phyloP scores from a whole-genome alignment of 2,329 filamentous ascomycete species.

The Lachnellula suecica region DNA sequence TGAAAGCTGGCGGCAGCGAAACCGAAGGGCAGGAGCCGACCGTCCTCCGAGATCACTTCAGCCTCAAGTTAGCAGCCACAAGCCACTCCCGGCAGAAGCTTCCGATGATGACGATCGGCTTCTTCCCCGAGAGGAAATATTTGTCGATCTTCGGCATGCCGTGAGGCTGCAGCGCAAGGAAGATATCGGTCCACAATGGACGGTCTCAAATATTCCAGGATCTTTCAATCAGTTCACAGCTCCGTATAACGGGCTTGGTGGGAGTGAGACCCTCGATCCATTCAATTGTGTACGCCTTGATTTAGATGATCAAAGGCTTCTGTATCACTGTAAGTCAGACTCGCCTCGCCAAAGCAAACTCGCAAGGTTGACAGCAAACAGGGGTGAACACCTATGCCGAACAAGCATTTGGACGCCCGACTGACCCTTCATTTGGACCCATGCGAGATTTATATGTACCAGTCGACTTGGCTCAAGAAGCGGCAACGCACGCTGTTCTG shows the following conservation, averaged over 20 bases:
- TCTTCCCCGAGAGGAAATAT: background rate
- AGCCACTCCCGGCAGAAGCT: background rate
- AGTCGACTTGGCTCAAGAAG: slow-evolving; percentile 39
- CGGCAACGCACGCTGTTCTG: slow-evolving; percentile 41
- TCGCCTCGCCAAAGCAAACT: background rate
- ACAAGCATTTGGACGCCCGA: slow-evolving; percentile 34
- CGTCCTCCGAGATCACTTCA: background rate
- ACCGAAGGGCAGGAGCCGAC: slow-evolving; percentile 12
- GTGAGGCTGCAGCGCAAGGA: too few relatives aligned
- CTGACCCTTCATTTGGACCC: slow-evolving; percentile 34
- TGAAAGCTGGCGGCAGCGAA: slow-evolving; percentile 36
- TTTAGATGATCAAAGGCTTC: slow-evolving; percentile 35
- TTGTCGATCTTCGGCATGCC: background rate
- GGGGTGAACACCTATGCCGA: slow-evolving; percentile 33
- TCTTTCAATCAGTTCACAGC: background rate
- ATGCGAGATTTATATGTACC: slow-evolving; percentile 42
- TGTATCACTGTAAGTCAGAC: slow-evolving; percentile 36
- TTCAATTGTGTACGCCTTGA: slow-evolving; percentile 37
- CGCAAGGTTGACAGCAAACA: slow-evolving; percentile 7
- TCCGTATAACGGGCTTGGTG: background rate
- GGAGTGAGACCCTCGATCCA: slow-evolving; percentile 31
- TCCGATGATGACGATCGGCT: background rate
- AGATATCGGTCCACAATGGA: background rate
- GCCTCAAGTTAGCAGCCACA: background rate
- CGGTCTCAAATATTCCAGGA: background rate